Evolutionary conservation across 73 alveolate species (phyloP), one percentile per base, ranked within the genome.

Genomic region (Tetrahymena thermophila): DNA sequence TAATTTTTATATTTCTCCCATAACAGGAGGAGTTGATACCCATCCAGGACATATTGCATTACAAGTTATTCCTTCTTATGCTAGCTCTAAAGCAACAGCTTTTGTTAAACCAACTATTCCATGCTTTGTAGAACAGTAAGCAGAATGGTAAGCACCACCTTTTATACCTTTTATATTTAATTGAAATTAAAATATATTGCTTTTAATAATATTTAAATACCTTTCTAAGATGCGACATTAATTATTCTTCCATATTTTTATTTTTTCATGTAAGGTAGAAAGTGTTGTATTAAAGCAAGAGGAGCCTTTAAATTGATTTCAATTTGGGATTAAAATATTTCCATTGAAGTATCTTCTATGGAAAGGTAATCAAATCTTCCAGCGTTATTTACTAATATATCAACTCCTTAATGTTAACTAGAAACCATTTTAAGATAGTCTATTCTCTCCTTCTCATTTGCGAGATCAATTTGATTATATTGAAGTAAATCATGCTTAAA

Each of bases 21-120:
- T 94, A 9, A 95, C 85, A 35, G 94, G 85, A 21, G 94, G 94
- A 10, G 97, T 95, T 93, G 93, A 93, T 35, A 95, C 97, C 96
- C 96, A 95, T 42, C 97, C 97, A 14, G 97, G 97, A 37, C 97
- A 95, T 44, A 95, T 85, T 31, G 97, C 97, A 94, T 95, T 95
- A 14, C 96, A 85, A 35, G 97, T 95, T 4, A 95, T 43, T 11
- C 94, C 94, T 37, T 95, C 94, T 31, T 23, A 37, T 10, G 97
- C 97, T 35, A 84, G 42, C 35, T 95, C 97, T 23, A 95, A 56
- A 0, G 96, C 97, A 21, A 93, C 94, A 35, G 97, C 96, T 50
- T 94, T 95, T n/a, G 97, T 95, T n/a, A 95, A 84, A 5, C 97
- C 97, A 19, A 95, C 95, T 17, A 95, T 40, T 13, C 96, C 97